These are phyloP conservation scores for Trapa incisa DNA, from an alignment of 345 rosid genomes.

Conservation along the genomic window DNA sequence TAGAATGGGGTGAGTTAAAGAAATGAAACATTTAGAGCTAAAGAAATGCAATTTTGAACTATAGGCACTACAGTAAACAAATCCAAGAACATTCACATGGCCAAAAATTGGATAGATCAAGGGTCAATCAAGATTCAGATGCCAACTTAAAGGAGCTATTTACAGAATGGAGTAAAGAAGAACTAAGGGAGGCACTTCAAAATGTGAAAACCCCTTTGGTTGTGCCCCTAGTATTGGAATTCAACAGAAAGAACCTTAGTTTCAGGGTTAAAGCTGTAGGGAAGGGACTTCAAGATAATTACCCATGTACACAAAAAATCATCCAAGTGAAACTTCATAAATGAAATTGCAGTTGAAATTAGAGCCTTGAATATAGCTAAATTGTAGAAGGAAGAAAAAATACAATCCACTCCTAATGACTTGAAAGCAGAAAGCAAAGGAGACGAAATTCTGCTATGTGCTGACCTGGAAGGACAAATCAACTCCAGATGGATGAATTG, in stretches of 20 bases:
- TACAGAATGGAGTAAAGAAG: not conserved
- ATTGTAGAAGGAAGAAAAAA: not conserved
- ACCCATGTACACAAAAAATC: not conserved
- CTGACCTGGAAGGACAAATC: slow-evolving; percentile 31
- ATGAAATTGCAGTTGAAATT: not conserved
- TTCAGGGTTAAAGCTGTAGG: not conserved
- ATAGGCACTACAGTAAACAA: not conserved
- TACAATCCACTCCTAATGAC: not conserved
- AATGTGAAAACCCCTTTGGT: not conserved
- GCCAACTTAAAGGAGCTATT: not conserved
- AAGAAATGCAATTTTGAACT: not conserved
- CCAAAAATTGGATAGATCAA: not conserved
- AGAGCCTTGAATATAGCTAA: not conserved
- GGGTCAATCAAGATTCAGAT: not conserved
- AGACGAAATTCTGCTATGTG: not conserved
- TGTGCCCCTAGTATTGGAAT: not conserved
- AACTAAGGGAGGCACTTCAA: not conserved
- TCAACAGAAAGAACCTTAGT: not conserved
- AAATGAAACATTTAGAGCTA: not conserved
- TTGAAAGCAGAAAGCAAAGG: not conserved
- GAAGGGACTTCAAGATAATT: not conserved
- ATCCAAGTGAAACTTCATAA: not conserved
- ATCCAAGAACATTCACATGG: not conserved
- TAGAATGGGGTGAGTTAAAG: not conserved
- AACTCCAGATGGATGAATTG: slow-evolving; percentile 11